Base-by-base conservation (phyloP, 2,329 filamentous ascomycete genomes). In the Talaromyces marneffei region DNA sequence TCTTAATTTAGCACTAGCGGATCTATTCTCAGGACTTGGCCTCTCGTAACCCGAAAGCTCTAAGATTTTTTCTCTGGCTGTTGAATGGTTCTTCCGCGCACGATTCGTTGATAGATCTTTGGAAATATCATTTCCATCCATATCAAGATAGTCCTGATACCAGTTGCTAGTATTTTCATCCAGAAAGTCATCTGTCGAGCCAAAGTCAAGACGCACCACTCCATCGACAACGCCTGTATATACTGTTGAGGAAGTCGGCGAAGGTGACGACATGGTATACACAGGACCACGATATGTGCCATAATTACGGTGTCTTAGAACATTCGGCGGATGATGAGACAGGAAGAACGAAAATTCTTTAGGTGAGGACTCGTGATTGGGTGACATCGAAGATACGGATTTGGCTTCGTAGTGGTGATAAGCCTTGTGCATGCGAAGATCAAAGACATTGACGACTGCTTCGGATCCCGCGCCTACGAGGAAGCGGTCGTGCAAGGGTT, bases 371-470 rank as follows among this genome's bases (percentile, higher is more conserved):
- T 46, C 54, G 18, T 25, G 20, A 2, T 53, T 57, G 53, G 48
- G 33, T 50, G 50, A 50, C 1, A 14, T 25, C 18, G 35, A n/a
- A 5, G n/a, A 14, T 14, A 27, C 58, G 52, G 44, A n/a, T 33
- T 56, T 68, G 27, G 72, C 65, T 23, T 73, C 66, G 9, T 68
- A 68, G 39, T 75, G 73, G 58, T 62, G 71, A 65, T 75, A 76
- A 14, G 65, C 67, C 23, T 68, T 73, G n/a, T 67, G 66, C 67
- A 85, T 75, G 25, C 85, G 83, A 46, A 88, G 69, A 66, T 88
- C 85, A 65, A 86, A 88, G 4, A 87, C 74, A 66, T 87, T 87
- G 48, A 88, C 72, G 56, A 86, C 76, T 48, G 79, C 81, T 69
- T 87, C 82, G 54, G 81, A 78, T 2, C 81, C 80, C 1, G 80